Conservation (phyloP, 2,329 filamentous ascomycete genomes). For the Diaporthe citri region DNA sequence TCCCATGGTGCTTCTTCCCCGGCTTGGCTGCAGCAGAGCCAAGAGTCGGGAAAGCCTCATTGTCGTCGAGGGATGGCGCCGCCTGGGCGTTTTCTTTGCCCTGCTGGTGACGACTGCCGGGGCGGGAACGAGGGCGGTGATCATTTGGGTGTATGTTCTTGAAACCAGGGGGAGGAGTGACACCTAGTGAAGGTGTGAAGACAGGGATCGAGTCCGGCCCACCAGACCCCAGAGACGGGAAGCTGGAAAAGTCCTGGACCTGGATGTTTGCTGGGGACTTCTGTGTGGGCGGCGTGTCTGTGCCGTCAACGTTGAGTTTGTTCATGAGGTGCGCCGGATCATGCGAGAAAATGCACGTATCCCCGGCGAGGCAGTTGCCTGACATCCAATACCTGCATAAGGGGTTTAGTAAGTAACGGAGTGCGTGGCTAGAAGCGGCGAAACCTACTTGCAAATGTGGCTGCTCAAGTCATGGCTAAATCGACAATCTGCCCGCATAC, state of each 20-base stretch:
- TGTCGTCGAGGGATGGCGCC: constrained; percentile 88
- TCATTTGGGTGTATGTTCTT: constrained; percentile 72
- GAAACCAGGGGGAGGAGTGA: constrained; percentile 78
- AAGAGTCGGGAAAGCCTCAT: constrained; percentile 92
- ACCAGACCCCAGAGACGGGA: constrained; percentile 78
- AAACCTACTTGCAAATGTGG: constrained; percentile 95
- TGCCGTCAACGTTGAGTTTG: constrained; percentile 80
- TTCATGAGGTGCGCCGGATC: constrained; percentile 90
- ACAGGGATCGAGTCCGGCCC: constrained; percentile 70
- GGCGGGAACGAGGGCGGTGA: constrained; percentile 82
- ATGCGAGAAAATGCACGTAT: constrained; percentile 96
- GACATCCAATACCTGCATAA: constrained; percentile 87
- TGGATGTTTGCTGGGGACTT: constrained; percentile 77
- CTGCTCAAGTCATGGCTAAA: constrained; percentile 97
- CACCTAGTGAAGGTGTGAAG: constrained; percentile 64
- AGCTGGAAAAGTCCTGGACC: constrained; percentile 86
- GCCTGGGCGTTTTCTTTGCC: constrained; percentile 70
- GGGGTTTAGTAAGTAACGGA: constrained; percentile 30
- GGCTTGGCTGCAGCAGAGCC: constrained; percentile 81
- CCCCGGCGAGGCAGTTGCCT: constrained; percentile 93
- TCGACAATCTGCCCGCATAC: constrained; percentile 92
- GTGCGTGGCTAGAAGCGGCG: background rate
- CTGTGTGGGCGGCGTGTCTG: constrained; percentile 73
- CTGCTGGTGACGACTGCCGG: constrained; percentile 83
- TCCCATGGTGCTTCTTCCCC: constrained; percentile 93